These are phyloP conservation scores for Colletotrichum sp. DNA, from an alignment of 2,329 filamentous ascomycete species.

Conservation along the genomic window DNA sequence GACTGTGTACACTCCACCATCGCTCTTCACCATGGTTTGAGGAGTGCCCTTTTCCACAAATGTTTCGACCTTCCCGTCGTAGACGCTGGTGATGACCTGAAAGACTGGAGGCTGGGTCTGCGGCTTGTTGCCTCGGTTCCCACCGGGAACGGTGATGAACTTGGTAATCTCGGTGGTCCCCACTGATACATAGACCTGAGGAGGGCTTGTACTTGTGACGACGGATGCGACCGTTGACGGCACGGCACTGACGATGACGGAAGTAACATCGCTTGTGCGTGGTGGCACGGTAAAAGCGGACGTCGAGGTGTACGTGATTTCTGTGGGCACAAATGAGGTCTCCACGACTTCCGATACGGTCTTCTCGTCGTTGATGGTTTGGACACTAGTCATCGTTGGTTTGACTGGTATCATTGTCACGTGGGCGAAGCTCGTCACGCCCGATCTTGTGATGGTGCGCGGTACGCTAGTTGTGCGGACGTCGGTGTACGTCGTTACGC, in stretches of 20 bases:
- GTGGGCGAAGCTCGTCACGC: background rate
- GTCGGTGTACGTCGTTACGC: background rate
- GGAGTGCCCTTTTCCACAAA: slow-evolving; percentile 11
- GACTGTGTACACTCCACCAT: slow-evolving; percentile 7
- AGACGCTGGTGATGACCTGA: slow-evolving; percentile 26
- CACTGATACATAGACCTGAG: slow-evolving; percentile 14
- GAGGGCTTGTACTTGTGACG: background rate
- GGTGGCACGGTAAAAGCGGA: background rate
- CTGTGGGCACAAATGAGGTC: background rate
- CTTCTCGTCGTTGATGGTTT: background rate
- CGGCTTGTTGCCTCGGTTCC: background rate
- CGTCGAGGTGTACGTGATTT: background rate
- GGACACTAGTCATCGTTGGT: background rate
- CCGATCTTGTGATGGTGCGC: background rate
- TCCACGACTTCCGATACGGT: background rate
- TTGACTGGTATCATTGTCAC: background rate
- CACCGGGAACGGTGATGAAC: slow-evolving; percentile 18
- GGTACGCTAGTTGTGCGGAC: background rate
- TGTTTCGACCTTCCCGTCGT: slow-evolving; percentile 23
- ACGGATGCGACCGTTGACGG: background rate
- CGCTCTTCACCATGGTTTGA: slow-evolving; percentile 11
- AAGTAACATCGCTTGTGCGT: background rate
- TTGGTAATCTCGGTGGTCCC: slow-evolving; percentile 26
- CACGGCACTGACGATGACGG: background rate
- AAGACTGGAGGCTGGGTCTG: slow-evolving; percentile 20